Base-by-base conservation (phyloP, 495 filamentous ascomycete genomes). In the Hyaloscypha hepaticicola region DNA sequence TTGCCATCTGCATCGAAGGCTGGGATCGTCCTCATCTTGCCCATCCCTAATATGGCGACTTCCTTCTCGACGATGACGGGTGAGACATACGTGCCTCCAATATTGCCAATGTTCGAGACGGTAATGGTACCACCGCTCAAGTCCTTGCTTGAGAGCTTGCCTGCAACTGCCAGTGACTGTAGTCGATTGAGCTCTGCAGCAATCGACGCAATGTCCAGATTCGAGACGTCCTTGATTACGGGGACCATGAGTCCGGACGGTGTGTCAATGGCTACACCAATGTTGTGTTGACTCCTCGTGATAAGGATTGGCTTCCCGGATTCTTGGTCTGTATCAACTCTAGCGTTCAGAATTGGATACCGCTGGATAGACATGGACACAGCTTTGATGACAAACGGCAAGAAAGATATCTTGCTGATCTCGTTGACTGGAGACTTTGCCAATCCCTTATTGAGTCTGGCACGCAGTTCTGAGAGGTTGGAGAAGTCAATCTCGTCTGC, bases 331-430 rank as follows among this genome's bases (percentile, higher is more conserved):
- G 76, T 63, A 58, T 96, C 91, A 27, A 98, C 82, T 28, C 88
- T 87, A 1, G 94, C 85, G 75, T 99, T 99, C 60, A 99, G 85
- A 25, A 92, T 80, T 5, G 96, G 94, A 74, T 91, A 92, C 33
- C 87, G 82, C 68, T 88, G 78, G 8, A 99, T 82, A 1, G 94
- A 83, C 41, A 96, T 80, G 21, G 93, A 97, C 14, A 97, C 86
- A 11, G 96, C 93, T 77, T 99, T 99, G 77, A 98, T 85, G 58
- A 96, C 85, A 75, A 99, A 97, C n/a, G 94, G 90, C 31, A 97
- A 83, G 74, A 89, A 92, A 2, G 95, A 92, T 56, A 98, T 75
- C 73, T 93, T 96, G 55, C 58, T 69, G 58, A 80, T 67, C 26
- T 80, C 76, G 14, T 55, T 58, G 11, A 64, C 22, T 1, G 69